These are phyloP conservation scores for Gloeopeniophorella convolvens DNA, from an alignment of 768 basidiomycete genomes.

Conservation along the genomic window DNA sequence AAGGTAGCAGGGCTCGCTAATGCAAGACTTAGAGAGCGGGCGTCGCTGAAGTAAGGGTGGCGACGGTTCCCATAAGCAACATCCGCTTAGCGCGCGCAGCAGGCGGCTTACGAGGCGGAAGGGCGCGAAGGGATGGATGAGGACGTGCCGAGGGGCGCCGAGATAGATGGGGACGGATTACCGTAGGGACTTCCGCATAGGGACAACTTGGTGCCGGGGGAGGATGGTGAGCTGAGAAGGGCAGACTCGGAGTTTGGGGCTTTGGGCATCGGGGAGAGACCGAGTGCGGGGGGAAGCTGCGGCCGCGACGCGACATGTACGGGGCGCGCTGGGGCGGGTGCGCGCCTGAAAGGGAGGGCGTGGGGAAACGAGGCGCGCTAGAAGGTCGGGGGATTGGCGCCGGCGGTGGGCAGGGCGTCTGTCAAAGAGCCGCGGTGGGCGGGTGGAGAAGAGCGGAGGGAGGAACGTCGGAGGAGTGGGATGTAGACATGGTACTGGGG, in stretches of 20 bases:
- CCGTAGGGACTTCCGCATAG: background rate
- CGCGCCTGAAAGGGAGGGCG: no score
- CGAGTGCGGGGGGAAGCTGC: background rate
- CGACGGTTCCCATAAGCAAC: background rate
- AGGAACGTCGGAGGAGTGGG: no score
- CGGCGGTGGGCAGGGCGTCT: background rate
- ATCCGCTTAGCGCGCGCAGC: slow-evolving; percentile 7
- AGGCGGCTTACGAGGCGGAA: no score
- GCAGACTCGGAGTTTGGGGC: slow-evolving; percentile 16
- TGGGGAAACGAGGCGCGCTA: slow-evolving; percentile 13
- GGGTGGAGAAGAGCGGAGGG: background rate
- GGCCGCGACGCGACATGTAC: slow-evolving; percentile 15
- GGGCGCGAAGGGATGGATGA: no score
- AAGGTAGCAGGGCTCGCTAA: background rate
- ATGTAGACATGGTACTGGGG: no score
- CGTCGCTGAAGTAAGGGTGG: slow-evolving; percentile 1
- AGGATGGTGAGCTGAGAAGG: background rate
- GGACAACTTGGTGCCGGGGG: background rate
- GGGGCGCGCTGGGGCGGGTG: slow-evolving; percentile 9
- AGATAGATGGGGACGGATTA: no score
- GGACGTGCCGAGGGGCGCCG: no score
- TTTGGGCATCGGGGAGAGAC: background rate
- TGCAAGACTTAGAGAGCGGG: no score
- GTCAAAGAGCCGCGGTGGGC: slow-evolving; percentile 7
- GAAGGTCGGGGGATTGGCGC: slow-evolving; percentile 12